Base-by-base conservation (phyloP, 2,329 filamentous ascomycete species). In the Epicoccum sorghinum region DNA sequence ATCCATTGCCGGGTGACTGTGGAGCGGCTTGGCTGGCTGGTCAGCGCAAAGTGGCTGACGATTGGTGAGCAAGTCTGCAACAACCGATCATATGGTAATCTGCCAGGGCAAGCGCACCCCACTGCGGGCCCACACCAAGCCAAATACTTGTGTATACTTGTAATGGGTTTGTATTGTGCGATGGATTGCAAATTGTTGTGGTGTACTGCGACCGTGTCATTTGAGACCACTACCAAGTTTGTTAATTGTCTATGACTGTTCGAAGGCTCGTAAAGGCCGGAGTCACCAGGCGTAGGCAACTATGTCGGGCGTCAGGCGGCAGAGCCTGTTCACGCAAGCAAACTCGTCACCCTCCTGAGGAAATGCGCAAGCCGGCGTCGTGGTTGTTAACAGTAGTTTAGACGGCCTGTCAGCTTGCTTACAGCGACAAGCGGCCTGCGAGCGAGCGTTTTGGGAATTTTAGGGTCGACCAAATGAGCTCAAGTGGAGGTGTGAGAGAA, bases 241-340 rank as follows among this genome's bases (percentile, higher is more conserved):
- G 38, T 51, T 43, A 23, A 30, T 10, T 39, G 18, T 47, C 37
- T 42, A 47, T 55, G 52, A 55, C 42, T 47, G 42, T 39, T 51
- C 12, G 29, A 47, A 4, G 29, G 12, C 36, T 9, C 25, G 25
- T 47, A 23, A 29, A 32, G 3, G 27, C 7, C 13, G 24, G 22
- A 12, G 25, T 32, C 14, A 12, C 4, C 24, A 46, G 35, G 32
- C 4, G 13, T 5, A 33, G 27, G 41, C 32, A 35, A 40, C 35
- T 42, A 46, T n/a, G 23, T 42, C 41, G 46, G 38, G 47, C 24
- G 32, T 33, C 47, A 50, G 42, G 42, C 33, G 42, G 42, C 42
- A 47, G 47, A 65, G 61, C 60, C 6, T 50, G 66, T 70, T 69
- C 65, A 62, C 67, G 65, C 66, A 66, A 60, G 55, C 56, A 59